Evolutionary conservation across 345 rosid species (phyloP).

Genomic region (Eucalyptus erythrocorys): DNA sequence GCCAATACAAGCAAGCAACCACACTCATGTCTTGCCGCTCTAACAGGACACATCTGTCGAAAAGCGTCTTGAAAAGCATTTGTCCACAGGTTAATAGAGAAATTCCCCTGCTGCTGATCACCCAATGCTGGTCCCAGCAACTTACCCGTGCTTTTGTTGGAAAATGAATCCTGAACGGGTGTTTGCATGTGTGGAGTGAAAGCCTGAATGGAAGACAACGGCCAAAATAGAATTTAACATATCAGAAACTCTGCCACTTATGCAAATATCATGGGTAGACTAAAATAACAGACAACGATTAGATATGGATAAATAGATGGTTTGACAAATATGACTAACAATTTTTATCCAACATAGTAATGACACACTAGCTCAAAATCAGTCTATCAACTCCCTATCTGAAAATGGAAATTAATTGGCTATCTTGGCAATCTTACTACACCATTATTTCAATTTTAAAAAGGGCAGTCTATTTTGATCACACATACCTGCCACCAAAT

Average conservation of each 20-base stretch:
- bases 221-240: not conserved
- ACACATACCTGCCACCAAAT: constrained; percentile 95
- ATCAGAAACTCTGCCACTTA: not conserved
- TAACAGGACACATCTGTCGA: constrained; percentile 74
- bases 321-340: not conserved
- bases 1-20: constrained; percentile 85
- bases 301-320: not conserved
- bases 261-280: not conserved
- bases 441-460: not conserved
- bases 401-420: not conserved
- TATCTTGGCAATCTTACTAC: not conserved
- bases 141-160: constrained; percentile 25
- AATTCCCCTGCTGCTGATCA: constrained; percentile 72
- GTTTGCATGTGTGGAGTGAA: constrained; percentile 92
- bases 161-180: constrained; percentile 26
- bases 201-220: constrained; percentile 26
- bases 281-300: not conserved
- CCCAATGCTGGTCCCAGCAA: constrained; percentile 68
- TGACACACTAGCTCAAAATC: not conserved
- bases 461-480: not conserved
- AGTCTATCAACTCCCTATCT: not conserved
- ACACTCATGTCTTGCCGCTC: constrained; percentile 82
- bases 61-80: constrained; percentile 75
- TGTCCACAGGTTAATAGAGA: constrained; percentile 69
- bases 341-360: not conserved